Percentiles rank a stretch among this genome's conserved stretches.
phyloP scores from a whole-genome alignment of 2,329 filamentous ascomycete species.

The Aspergillus tamarii region DNA sequence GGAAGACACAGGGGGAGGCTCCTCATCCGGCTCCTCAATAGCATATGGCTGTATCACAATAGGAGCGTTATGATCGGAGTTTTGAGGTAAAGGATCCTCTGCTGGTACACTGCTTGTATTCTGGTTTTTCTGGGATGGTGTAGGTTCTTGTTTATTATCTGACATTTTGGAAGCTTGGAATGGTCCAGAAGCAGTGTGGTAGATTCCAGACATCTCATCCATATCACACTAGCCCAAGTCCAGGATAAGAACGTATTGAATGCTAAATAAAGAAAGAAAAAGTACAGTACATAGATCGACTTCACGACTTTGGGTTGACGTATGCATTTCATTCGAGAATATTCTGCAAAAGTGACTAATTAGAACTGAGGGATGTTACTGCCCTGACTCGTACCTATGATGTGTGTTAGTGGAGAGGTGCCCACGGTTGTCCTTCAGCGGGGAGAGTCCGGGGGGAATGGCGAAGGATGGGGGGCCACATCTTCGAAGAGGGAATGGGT shows the following conservation, averaged over 20 bases:
- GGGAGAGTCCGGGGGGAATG: not conserved
- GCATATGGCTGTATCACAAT: conserved; percentile 44
- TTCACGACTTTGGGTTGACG: not conserved
- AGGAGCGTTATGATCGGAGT: conserved; percentile 7
- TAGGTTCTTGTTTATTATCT: not conserved
- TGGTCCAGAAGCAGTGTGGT: not conserved
- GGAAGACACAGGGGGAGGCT: conserved; percentile 14
- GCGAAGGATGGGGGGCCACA: not conserved
- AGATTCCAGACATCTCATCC: not conserved
- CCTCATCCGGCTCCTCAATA: conserved; percentile 41
- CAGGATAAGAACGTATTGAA: not conserved
- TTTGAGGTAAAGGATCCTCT: conserved; percentile 7
- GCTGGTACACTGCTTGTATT: not conserved
- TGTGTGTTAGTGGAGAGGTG: not conserved
- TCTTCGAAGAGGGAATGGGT: not conserved
- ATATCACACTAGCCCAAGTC: conserved; percentile 6
- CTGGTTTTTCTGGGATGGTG: not conserved
- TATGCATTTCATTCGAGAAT: not conserved
- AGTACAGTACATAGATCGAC: not conserved
- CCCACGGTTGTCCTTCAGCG: not conserved
- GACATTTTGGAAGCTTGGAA: not conserved
- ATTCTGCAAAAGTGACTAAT: not conserved
- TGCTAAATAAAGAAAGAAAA: not conserved
- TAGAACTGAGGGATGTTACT: not conserved
- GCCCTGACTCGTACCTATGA: not conserved